These are phyloP conservation scores for Pseudotsuga menziesii DNA, from an alignment of 75 land plant species.

Conservation along the genomic window DNA sequence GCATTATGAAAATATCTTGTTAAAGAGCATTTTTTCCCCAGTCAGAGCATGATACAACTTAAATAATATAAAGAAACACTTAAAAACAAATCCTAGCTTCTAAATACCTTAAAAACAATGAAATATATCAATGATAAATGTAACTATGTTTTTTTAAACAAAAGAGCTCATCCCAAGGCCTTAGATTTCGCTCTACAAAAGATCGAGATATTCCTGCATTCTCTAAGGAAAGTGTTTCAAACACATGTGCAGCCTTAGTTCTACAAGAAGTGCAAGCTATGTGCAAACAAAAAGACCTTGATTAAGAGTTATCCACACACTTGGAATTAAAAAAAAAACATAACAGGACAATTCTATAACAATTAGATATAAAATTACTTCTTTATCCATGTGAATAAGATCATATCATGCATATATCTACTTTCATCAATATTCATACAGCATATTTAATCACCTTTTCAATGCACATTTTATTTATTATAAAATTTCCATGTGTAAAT, in stretches of 20 bases:
- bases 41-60: not conserved
- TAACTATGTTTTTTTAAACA: constrained; percentile 81
- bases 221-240: constrained; percentile 79
- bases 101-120: constrained; percentile 76
- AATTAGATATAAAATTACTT: no score
- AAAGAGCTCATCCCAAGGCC: constrained; percentile 78
- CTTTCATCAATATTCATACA: no score
- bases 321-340: no score
- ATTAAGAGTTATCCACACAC: no score
- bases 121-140: constrained; percentile 79
- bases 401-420: no score
- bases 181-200: constrained; percentile 33
- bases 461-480: no score
- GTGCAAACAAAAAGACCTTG: not conserved
- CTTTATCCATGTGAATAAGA: no score
- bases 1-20: constrained; percentile 26
- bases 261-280: constrained; percentile 79
- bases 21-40: not conserved
- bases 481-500: no score
- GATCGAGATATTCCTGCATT: constrained; percentile 48
- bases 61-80: not conserved
- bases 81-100: not conserved
- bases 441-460: no score
- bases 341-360: no score
- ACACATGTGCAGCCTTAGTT: constrained; percentile 82